A percentile compares a stretch with the other conserved stretches of the same genome.
These are phyloP conservation scores for Lactarius sanguifluus DNA, from an alignment of 768 basidiomycete species.

Conservation along the genomic window DNA sequence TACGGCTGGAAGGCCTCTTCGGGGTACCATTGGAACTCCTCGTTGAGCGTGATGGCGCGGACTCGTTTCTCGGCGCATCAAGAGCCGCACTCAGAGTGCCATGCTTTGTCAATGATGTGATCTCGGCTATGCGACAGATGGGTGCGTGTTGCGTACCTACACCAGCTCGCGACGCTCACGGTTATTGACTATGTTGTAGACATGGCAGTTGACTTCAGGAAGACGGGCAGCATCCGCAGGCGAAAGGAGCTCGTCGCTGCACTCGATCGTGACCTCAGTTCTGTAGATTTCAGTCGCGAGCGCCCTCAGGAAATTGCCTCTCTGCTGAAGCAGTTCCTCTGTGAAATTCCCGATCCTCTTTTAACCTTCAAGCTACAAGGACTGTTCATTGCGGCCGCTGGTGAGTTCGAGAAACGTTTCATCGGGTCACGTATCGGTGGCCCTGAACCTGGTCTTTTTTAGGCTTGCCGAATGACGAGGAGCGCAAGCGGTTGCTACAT, in stretches of 20 bases:
- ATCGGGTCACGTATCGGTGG: conserved; percentile 10
- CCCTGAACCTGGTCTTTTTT: conserved; percentile 27
- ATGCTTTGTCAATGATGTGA: conserved; percentile 96
- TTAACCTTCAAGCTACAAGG: conserved; percentile 93
- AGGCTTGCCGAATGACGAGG: conserved; percentile 73
- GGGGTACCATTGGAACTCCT: conserved; percentile 89
- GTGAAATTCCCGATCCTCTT: conserved; percentile 94
- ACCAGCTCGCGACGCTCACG: conserved; percentile 12
- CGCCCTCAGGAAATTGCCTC: conserved; percentile 97
- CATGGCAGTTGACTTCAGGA: conserved; percentile 98
- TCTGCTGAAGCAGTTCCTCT: conserved; percentile 92
- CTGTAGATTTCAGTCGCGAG: conserved; percentile 89
- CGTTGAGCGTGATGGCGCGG: conserved; percentile 91
- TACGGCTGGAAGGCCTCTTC: conserved; percentile 73
- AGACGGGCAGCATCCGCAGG: conserved; percentile 95
- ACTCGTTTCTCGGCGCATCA: conserved; percentile 89
- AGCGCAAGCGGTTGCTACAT: conserved; percentile 82
- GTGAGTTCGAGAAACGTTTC: conserved; percentile 48
- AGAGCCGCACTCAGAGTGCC: conserved; percentile 83
- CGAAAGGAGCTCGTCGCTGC: conserved; percentile 88
- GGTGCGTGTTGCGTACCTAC: conserved; percentile 51
- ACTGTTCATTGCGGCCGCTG: conserved; percentile 81
- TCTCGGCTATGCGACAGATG: conserved; percentile 99
- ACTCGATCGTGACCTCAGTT: conserved; percentile 87
- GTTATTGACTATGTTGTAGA: conserved; percentile 48